Conservation (phyloP, 169 alveolate genomes). For the Plasmodium inui region DNA sequence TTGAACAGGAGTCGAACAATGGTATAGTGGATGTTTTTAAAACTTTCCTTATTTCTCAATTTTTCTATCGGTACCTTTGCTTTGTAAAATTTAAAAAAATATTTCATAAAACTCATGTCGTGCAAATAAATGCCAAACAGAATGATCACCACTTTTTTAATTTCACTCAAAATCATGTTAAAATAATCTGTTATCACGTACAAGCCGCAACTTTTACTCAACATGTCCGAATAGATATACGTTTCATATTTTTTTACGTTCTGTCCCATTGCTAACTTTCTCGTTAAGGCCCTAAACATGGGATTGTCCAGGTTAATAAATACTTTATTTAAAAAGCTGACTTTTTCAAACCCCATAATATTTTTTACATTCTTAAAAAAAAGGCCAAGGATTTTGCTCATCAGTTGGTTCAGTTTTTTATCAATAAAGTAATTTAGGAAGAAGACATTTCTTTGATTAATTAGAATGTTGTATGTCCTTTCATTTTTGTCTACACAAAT, state of each 20-base stretch:
- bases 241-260: conserved; percentile 46
- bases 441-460: conserved; percentile 3
- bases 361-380: conserved; percentile 59
- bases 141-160: conserved; percentile 33
- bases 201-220: background rate
- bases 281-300: conserved; percentile 4
- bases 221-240: conserved; percentile 20
- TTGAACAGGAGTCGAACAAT: conserved; percentile 31
- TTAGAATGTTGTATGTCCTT: background rate
- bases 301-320: conserved; percentile 30
- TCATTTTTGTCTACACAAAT: background rate
- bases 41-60: background rate
- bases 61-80: background rate
- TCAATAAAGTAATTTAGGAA: conserved; percentile 12
- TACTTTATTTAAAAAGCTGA: conserved; percentile 58
- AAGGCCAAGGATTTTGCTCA: conserved; percentile 3
- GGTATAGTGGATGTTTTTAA: conserved; percentile 39
- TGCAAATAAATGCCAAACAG: conserved; percentile 57
- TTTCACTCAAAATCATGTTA: conserved; percentile 9
- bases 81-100: conserved; percentile 54
- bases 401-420: conserved; percentile 11
- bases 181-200: conserved; percentile 3
- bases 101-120: conserved; percentile 33
- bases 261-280: background rate
- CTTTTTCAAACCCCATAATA: conserved; percentile 42